phyloP scores from a whole-genome alignment of 352 stramenopile genomes.

The Achlya hypogyna region DNA sequence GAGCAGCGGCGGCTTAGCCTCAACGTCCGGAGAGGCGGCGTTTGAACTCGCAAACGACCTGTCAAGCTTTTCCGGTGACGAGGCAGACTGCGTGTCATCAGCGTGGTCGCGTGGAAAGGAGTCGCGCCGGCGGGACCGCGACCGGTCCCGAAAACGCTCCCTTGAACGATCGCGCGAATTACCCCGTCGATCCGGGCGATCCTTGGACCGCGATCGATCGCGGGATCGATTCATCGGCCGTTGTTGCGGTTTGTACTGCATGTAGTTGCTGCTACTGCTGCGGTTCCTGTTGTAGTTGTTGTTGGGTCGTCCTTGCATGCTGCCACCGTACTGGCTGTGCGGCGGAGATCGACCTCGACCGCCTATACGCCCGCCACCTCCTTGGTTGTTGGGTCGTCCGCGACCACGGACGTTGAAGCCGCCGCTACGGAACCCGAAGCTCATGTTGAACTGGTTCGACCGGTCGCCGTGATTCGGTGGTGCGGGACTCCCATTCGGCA shows the following conservation, averaged over 20 bases:
- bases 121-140: neutral
- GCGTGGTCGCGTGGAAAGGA: neutral
- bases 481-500: no score
- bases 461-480: no score
- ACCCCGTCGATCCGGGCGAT: neutral
- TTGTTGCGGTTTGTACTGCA: constrained; percentile 1
- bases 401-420: neutral
- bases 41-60: no score
- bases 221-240: neutral
- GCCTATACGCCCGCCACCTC: neutral
- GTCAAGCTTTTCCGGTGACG: neutral
- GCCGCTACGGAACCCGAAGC: neutral
- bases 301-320: neutral
- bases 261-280: neutral
- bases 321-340: neutral
- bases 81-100: neutral
- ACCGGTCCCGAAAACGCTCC: constrained; percentile 6
- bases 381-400: neutral
- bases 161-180: constrained; percentile 6
- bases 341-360: neutral
- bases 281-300: neutral
- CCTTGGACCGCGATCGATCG: constrained; percentile 8
- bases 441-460: neutral
- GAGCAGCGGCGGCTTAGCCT: neutral
- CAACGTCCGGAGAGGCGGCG: neutral